phyloP scores from a whole-genome alignment of 495 filamentous ascomycete genomes.

The Astrothelium subdiscretum region DNA sequence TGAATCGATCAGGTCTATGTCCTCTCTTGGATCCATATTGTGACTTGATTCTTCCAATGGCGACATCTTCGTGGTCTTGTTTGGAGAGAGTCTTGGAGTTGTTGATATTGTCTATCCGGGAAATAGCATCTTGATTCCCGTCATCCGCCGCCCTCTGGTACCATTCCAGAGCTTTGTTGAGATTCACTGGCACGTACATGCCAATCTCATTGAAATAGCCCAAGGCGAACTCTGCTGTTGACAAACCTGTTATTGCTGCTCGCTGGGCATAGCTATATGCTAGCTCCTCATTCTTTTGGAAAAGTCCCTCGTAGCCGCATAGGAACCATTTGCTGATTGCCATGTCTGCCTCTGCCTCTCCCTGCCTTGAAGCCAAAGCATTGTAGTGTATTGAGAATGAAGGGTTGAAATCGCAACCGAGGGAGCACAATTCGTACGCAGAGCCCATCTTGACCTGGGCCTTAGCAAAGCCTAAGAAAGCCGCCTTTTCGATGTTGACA shows the following conservation, averaged over 20 bases:
- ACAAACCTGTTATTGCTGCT: constrained; percentile 65
- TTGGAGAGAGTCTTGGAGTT: constrained; percentile 78
- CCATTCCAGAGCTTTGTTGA: constrained; percentile 78
- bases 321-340: constrained; percentile 98
- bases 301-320: constrained; percentile 81
- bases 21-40: constrained; percentile 79
- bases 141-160: constrained; percentile 82
- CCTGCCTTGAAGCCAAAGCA: constrained; percentile 79
- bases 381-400: constrained; percentile 91
- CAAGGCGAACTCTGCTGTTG: constrained; percentile 92
- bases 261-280: constrained; percentile 84
- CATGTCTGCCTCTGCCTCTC: constrained; percentile 84
- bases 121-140: constrained; percentile 81
- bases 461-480: constrained; percentile 92
- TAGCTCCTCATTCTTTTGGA: constrained; percentile 88
- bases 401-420: constrained; percentile 92
- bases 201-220: constrained; percentile 98
- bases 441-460: constrained; percentile 96
- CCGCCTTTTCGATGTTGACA: constrained; percentile 90
- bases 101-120: constrained; percentile 71
- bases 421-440: constrained; percentile 85
- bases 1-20: constrained; percentile 53
- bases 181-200: constrained; percentile 68
- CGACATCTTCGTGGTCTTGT: constrained; percentile 84
- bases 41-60: constrained; percentile 81